Evolutionary conservation across 2,329 filamentous ascomycete species (phyloP), one percentile per base, ranked within the genome.

Genomic region (Aspergillus tamarii): DNA sequence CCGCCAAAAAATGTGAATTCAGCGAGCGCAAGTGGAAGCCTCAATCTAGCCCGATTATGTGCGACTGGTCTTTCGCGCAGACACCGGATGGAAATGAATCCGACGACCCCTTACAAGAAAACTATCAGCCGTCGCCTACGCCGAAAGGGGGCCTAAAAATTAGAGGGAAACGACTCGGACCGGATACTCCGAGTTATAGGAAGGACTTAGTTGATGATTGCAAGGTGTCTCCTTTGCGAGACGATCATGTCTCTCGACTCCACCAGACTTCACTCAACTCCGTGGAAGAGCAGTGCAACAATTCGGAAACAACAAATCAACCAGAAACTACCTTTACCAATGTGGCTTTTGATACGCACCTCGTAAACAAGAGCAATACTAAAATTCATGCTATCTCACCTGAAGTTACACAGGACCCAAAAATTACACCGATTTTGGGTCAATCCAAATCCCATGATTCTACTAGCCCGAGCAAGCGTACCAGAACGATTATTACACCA

Each of bases 91-190:
- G 70, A 57, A 75, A 72, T 59, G 78, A 81, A 64, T 81, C 79
- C n/a, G 79, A 81, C 65, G 79, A 81, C 63, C 79, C 79, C 52
- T 69, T 81, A 59, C 77, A 79, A 61, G 75, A 79, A 48, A 67
- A 70, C 32, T 63, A 71, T 30, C 70, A 72, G 62, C 70, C 73
- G 14, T 77, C 76, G 2, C 74, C 73, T 36, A 73, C 71, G n/a
- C 67, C 72, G 19, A 76, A 70, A 28, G 64, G 57, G 41, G 19
- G 64, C 9, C 43, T 66, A 30, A 67, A 71, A 34, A 67, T 73
- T 43, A 69, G 70, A 52, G 70, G 72, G 21, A 73, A 69, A 57
- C 62, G 59, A 19, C 55, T 65, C 28, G 60, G 26, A 36, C 52
- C 59, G 21, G 53, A 32, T 41, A 58, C 62, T 9, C 56, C 53